Conservation (phyloP, 495 filamentous ascomycete genomes). For the Chaetomium fimeti region DNA sequence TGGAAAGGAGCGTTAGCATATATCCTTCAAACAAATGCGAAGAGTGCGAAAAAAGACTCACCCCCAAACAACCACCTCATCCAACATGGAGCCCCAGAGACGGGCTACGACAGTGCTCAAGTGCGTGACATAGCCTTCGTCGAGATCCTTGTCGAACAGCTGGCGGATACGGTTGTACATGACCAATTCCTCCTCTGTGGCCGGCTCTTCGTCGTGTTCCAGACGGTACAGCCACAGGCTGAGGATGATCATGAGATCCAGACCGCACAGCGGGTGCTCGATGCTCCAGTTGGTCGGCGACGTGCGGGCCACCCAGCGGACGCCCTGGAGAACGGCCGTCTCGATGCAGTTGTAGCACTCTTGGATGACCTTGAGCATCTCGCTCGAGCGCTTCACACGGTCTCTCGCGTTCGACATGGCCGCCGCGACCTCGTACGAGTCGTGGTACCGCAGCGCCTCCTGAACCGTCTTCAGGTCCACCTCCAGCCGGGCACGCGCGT, state of each 20-base stretch:
- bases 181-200: conserved; percentile 82
- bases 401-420: conserved; percentile 94
- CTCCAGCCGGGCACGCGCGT: conserved; percentile 86
- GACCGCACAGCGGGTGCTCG: conserved; percentile 92
- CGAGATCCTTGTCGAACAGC: conserved; percentile 85
- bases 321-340: conserved; percentile 88
- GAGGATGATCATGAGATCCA: conserved; percentile 98
- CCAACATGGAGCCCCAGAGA: conserved; percentile 96
- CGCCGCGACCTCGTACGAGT: conserved; percentile 91
- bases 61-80: conserved; percentile 99
- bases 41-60: conserved; percentile 42
- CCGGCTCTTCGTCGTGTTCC: conserved; percentile 96
- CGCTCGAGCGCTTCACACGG: conserved; percentile 87
- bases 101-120: conserved; percentile 90
- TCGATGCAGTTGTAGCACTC: conserved; percentile 98
- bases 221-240: conserved; percentile 97
- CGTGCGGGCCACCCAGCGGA: conserved; percentile 96
- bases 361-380: conserved; percentile 98
- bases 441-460: conserved; percentile 94
- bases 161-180: conserved; percentile 95
- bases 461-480: conserved; percentile 95
- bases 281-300: conserved; percentile 99
- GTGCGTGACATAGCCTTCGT: conserved; percentile 67
- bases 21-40: conserved; percentile 17
- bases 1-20: conserved; percentile 53